A percentile compares a stretch with the other conserved stretches of the same genome.
phyloP scores from a whole-genome alignment of 176 grass and related monocot genomes.

The Rhipidocladum racemiflorum region DNA sequence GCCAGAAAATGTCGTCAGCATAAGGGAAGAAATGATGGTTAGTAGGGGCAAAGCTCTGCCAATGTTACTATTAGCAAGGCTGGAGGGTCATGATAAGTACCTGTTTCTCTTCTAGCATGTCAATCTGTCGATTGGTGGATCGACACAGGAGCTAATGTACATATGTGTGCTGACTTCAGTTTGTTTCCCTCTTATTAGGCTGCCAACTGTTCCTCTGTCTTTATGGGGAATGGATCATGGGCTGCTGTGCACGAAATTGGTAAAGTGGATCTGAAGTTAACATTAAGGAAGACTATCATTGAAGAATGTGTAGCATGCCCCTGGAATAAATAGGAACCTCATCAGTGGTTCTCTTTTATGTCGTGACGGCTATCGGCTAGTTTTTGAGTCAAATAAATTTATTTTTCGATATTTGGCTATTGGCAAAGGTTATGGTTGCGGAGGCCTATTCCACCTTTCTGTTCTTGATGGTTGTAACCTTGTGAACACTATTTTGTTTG shows the following conservation, averaged over 20 bases:
- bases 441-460: too few relatives aligned
- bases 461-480: too few relatives aligned
- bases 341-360: not conserved
- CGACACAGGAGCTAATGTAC: not conserved
- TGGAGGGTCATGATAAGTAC: not conserved
- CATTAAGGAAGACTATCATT: not conserved
- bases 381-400: too few relatives aligned
- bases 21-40: too few relatives aligned
- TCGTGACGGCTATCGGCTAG: not conserved
- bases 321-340: too few relatives aligned
- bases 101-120: not conserved
- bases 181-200: not conserved
- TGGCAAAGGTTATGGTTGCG: too few relatives aligned
- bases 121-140: too few relatives aligned
- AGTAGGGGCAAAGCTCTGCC: too few relatives aligned
- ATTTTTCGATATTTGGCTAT: too few relatives aligned
- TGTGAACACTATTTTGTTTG: too few relatives aligned
- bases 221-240: not conserved
- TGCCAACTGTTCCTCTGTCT: not conserved
- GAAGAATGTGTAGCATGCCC: not conserved
- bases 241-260: not conserved
- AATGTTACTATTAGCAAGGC: too few relatives aligned
- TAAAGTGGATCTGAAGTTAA: not conserved
- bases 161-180: not conserved
- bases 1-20: not conserved